Evolutionary conservation across 352 stramenopile species (phyloP).

Genomic region (Thalassiosira livingstoniorum): DNA sequence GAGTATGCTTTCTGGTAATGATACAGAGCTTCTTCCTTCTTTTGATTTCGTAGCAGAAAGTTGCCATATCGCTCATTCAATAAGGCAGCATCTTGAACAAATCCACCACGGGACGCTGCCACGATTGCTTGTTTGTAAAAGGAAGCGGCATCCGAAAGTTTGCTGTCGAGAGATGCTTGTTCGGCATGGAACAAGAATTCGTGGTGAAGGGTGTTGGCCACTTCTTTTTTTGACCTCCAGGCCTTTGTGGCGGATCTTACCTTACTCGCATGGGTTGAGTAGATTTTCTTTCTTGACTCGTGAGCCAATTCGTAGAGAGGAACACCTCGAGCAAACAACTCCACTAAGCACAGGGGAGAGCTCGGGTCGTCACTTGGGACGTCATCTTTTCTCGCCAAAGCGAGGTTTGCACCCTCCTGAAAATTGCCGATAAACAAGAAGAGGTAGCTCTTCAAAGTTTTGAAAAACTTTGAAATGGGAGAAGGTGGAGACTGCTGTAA

Average conservation of each 20-base stretch:
- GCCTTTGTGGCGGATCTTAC: background rate
- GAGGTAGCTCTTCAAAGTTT: slow-evolving; percentile 31
- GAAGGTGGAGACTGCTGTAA: background rate
- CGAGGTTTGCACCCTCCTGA: slow-evolving; percentile 9
- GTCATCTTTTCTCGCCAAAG: slow-evolving; percentile 5
- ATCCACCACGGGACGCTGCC: slow-evolving; percentile 6
- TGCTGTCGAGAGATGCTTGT: slow-evolving; percentile 9
- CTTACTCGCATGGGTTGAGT: background rate
- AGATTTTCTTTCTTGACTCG: background rate
- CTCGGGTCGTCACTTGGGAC: slow-evolving; percentile 3
- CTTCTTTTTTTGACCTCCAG: slow-evolving; percentile 2
- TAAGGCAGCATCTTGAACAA: slow-evolving; percentile 20
- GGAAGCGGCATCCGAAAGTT: background rate
- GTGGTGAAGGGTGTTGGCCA: slow-evolving; percentile 7
- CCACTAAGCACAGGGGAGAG: slow-evolving; percentile 13
- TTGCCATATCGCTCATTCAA: slow-evolving; percentile 3
- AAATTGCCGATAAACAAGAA: slow-evolving; percentile 14
- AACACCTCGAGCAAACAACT: slow-evolving; percentile 14
- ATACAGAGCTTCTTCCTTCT: slow-evolving; percentile 1
- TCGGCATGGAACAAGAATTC: slow-evolving; percentile 12
- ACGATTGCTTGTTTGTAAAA: slow-evolving; percentile 21
- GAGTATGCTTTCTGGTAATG: background rate
- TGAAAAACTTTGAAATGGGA: background rate
- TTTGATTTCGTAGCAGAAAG: background rate
- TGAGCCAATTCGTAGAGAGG: background rate